phyloP scores from a whole-genome alignment of 768 basidiomycete genomes.

The Russula virescens region DNA sequence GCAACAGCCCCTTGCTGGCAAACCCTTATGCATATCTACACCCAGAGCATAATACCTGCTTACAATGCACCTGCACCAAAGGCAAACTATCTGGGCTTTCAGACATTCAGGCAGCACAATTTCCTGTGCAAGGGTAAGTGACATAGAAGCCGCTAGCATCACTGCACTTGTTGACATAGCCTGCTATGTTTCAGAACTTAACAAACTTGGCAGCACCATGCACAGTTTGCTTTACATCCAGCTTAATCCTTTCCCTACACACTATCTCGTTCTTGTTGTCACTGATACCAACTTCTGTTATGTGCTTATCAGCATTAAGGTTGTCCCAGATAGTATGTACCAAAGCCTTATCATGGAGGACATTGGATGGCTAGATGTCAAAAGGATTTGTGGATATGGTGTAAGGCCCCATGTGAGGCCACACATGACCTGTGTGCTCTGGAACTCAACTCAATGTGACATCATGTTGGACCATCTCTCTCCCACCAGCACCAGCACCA shows the following conservation, averaged over 20 bases:
- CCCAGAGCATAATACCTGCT: constrained; percentile 23
- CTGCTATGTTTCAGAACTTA: constrained; percentile 43
- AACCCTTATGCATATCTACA: constrained; percentile 32
- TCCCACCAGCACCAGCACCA: no score
- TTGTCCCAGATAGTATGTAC: constrained; percentile 49
- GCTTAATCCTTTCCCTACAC: constrained; percentile 65
- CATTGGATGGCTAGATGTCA: constrained; percentile 72
- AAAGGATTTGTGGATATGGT: constrained; percentile 55
- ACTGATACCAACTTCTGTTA: constrained; percentile 73
- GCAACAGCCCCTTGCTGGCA: constrained; percentile 33
- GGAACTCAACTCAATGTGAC: no score
- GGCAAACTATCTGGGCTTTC: constrained; percentile 78
- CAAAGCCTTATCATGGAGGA: constrained; percentile 65
- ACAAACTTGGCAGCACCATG: constrained; percentile 60
- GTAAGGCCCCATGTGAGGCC: no score
- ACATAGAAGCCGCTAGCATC: not conserved
- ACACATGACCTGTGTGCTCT: no score
- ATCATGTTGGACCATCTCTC: no score
- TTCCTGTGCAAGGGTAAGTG: constrained; percentile 56
- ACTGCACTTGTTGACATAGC: not conserved
- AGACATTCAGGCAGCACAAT: constrained; percentile 63
- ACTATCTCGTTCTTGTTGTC: constrained; percentile 82
- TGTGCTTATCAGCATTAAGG: constrained; percentile 67
- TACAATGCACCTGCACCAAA: constrained; percentile 37
- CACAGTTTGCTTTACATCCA: constrained; percentile 70